A percentile compares a stretch with the other conserved stretches of the same genome.
Conservation (phyloP, 2,329 filamentous ascomycete species). For the Mycosphaerella sp. region DNA sequence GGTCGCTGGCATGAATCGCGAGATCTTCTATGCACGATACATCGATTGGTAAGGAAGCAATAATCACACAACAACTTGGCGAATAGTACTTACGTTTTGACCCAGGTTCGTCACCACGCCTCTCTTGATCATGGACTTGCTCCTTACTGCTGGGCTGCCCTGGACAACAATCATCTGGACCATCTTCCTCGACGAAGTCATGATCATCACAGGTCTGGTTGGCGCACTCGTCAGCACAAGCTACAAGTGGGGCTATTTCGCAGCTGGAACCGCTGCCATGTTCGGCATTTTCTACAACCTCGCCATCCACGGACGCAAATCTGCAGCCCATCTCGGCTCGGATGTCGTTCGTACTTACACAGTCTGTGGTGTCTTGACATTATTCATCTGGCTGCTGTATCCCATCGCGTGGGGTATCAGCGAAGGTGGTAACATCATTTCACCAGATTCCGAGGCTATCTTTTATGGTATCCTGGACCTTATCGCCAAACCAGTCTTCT, state of each 20-base stretch:
- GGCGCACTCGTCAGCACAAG: constrained; percentile 53
- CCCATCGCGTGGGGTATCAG: constrained; percentile 55
- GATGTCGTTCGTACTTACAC: constrained; percentile 47
- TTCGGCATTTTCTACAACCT: constrained; percentile 46
- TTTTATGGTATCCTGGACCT: constrained; percentile 63
- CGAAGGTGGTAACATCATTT: constrained; percentile 57
- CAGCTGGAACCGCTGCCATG: constrained; percentile 40
- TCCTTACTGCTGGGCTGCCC: constrained; percentile 56
- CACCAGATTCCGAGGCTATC: constrained; percentile 57
- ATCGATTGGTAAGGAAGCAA: constrained; percentile 48
- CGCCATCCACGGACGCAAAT: constrained; percentile 46
- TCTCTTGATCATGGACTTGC: constrained; percentile 52
- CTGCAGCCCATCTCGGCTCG: constrained; percentile 48
- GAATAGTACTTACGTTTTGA: background rate
- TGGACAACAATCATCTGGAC: constrained; percentile 58
- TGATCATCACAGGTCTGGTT: constrained; percentile 57
- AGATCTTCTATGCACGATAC: constrained; percentile 59
- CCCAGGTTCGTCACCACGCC: constrained; percentile 51
- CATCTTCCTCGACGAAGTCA: constrained; percentile 54
- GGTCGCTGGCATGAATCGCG: constrained; percentile 47
- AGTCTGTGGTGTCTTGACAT: constrained; percentile 48
- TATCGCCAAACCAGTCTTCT: constrained; percentile 56
- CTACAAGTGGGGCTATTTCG: constrained; percentile 53
- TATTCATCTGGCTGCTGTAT: constrained; percentile 55
- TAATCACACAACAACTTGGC: no score